Evolutionary conservation across 1,284 basidiomycete species (phyloP), one percentile per base, ranked within the genome.

Genomic region (Cryptococcus deneoformans): DNA sequence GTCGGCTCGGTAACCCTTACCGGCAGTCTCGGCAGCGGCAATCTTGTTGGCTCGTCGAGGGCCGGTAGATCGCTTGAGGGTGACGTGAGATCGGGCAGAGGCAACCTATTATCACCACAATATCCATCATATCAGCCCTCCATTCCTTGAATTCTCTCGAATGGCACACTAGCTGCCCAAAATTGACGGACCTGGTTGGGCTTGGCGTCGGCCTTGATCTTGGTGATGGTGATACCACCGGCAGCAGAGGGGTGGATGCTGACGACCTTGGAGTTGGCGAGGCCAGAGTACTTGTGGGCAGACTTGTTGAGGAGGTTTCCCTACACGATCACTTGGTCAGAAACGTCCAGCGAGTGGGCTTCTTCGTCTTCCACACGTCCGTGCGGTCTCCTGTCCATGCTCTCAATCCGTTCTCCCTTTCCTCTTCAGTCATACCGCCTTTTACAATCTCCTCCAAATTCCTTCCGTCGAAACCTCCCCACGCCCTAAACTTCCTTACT

Each of bases 251-350:
- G 83, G 55, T 80, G 71, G 68, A 92, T 83, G 77, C 83, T 81
- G 77, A 92, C 82, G 54, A 87, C 89, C 86, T 90, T 92, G 67
- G 80, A 63, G 82, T 93, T 92, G 70, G 87, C 85, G 64, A 93
- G 81, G 63, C 90, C 90, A 60, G 91, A 93, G 83, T 85, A 92
- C 77, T 92, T 93, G 83, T 84, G 82, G 36, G 91, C 92, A 82
- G 92, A 88, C 67, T 90, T 71, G 82, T 90, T 92, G 60, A 82
- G 80, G 75, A 92, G 84, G 83, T 93, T 93, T 66, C 88, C 90
- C 88, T 91, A 68, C 20, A 9, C 29, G 36, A 10, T 20, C 20
- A 20, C 20, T 20, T n/a, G 37, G 47, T 48, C n/a, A 29, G 16
- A 14, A n/a, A 34, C 46, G 14, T 47, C 34, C 14, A 10, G 29